A percentile compares a stretch with the other conserved stretches of the same genome.
Evolutionary conservation across 2,329 filamentous ascomycete species (phyloP).

Genomic region (Pseudogymnoascus sp.): DNA sequence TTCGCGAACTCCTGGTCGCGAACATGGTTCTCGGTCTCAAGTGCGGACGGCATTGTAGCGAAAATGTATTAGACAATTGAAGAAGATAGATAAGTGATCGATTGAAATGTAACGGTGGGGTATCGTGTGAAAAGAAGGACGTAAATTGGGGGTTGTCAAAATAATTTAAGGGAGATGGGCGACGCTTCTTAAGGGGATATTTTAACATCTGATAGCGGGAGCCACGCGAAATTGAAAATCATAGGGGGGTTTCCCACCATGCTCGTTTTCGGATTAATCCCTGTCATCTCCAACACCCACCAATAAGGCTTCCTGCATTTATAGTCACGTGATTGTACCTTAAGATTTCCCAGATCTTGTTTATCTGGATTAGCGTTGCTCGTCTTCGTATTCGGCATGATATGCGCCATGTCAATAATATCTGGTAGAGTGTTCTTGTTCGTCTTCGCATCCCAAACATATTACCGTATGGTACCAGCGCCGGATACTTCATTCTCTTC

Average conservation of each 20-base stretch:
- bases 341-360: conserved; percentile 1
- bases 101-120: background rate
- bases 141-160: conserved; percentile 6
- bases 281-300: background rate
- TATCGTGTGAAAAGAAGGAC: conserved; percentile 8
- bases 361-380: background rate
- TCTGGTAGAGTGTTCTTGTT: background rate
- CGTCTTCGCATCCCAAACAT: background rate
- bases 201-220: conserved; percentile 10
- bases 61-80: conserved; percentile 1
- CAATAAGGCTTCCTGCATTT: background rate
- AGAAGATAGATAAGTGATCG: background rate
- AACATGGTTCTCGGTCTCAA: conserved; percentile 75
- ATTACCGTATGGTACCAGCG: background rate
- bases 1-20: conserved; percentile 90
- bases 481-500: background rate
- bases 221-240: conserved; percentile 9
- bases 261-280: conserved; percentile 8
- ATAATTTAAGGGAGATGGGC: conserved; percentile 1
- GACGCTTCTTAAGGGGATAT: conserved; percentile 7
- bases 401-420: background rate
- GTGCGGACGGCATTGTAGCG: conserved; percentile 26
- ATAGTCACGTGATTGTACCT: background rate
- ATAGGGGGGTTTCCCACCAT: background rate
- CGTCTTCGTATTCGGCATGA: conserved; percentile 7